These are phyloP conservation scores for Cyclotella baltica DNA, from an alignment of 108 stramenopile genomes.

Conservation along the genomic window DNA sequence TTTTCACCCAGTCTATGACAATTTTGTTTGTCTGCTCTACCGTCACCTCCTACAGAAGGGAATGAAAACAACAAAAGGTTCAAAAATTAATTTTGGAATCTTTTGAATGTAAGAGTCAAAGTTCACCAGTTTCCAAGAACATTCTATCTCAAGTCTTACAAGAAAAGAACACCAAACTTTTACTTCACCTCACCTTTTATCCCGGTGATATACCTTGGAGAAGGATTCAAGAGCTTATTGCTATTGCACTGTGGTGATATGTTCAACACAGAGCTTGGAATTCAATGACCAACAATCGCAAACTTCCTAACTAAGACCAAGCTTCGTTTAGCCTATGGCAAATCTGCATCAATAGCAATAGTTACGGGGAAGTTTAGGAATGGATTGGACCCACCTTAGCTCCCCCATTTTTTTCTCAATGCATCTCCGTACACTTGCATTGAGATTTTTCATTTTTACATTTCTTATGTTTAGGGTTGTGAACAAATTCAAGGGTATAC, in stretches of 20 bases:
- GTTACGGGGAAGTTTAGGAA: neutral
- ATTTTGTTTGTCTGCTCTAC: slow-evolving; percentile 4
- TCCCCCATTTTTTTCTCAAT: slow-evolving; percentile 14
- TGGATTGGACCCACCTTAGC: neutral
- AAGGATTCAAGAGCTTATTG: slow-evolving; percentile 6
- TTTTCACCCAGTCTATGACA: slow-evolving; percentile 10
- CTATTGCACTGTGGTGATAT: neutral
- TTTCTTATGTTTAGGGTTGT: neutral
- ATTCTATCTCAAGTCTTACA: neutral
- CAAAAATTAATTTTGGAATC: slow-evolving; percentile 5
- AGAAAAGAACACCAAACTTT: neutral
- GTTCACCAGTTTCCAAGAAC: neutral
- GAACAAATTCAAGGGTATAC: neutral
- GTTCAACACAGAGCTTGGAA: neutral
- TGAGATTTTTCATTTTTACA: neutral
- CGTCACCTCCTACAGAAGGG: slow-evolving; percentile 14
- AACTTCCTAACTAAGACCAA: slow-evolving; percentile 15
- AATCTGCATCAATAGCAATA: slow-evolving; percentile 3
- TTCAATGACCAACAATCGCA: slow-evolving; percentile 12
- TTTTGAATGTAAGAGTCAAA: neutral
- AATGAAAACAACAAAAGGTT: neutral
- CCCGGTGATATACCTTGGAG: slow-evolving; percentile 22
- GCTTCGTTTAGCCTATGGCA: slow-evolving; percentile 14
- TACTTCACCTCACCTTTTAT: slow-evolving; percentile 17
- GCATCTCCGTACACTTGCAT: slow-evolving; percentile 3